A percentile compares a stretch with the other conserved stretches of the same genome.
Evolutionary conservation across 225 moss, liverwort and hornwort genomes (phyloP).

Genomic region (Climacium dendroides): DNA sequence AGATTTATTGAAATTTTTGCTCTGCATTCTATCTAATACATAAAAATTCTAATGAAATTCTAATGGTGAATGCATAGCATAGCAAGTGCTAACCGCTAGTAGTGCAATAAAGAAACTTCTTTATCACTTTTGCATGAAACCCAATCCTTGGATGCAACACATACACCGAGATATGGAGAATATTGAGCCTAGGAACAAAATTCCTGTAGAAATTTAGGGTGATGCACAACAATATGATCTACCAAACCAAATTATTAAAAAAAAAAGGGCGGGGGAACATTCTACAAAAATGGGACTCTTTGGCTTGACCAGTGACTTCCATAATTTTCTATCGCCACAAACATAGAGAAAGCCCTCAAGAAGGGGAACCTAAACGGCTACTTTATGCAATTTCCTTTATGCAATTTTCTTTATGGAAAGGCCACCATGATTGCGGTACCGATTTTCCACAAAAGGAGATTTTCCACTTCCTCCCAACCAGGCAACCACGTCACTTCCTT

Average conservation of each 20-base stretch:
- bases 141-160: background rate
- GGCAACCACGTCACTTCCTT: background rate
- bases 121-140: too few relatives aligned
- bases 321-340: background rate
- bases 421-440: background rate
- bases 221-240: background rate
- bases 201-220: background rate
- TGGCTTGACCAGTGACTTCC: background rate
- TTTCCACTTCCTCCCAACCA: too few relatives aligned
- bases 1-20: too few relatives aligned
- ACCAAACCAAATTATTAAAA: background rate
- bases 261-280: fast-evolving
- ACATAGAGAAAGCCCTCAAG: background rate
- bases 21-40: too few relatives aligned
- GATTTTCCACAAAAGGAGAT: background rate
- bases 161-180: background rate
- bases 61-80: too few relatives aligned
- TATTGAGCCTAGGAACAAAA: background rate
- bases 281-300: background rate
- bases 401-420: background rate
- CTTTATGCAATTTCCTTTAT: background rate
- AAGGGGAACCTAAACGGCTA: background rate
- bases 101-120: too few relatives aligned
- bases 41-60: too few relatives aligned
- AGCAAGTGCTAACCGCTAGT: too few relatives aligned